These are phyloP conservation scores for Adiantum capillusveneris DNA, from an alignment of 75 land plant genomes.

Conservation along the genomic window DNA sequence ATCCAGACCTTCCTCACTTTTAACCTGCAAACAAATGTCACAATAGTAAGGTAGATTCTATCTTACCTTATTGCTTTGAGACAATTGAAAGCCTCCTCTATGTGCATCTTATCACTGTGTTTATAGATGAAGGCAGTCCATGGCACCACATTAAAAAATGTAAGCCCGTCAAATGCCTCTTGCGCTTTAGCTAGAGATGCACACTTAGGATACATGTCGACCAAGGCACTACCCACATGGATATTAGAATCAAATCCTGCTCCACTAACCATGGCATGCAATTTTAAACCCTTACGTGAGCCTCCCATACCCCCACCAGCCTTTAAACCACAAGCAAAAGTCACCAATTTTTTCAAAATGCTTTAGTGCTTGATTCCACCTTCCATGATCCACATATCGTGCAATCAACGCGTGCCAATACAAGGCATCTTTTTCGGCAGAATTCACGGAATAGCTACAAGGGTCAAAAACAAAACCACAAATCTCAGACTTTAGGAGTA, in stretches of 20 bases:
- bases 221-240: slow-evolving; percentile 14
- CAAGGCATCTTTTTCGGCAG: too few species aligned
- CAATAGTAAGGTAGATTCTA: slow-evolving; percentile 29
- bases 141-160: slow-evolving; percentile 19
- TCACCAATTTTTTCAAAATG: too few species aligned
- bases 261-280: slow-evolving; percentile 7
- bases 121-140: slow-evolving; percentile 54
- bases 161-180: slow-evolving; percentile 12
- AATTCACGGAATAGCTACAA: too few species aligned
- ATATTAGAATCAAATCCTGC: slow-evolving; percentile 5
- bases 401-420: too few species aligned
- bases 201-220: slow-evolving; percentile 24
- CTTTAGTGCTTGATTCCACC: too few species aligned
- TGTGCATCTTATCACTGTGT: slow-evolving; percentile 35
- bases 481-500: too few species aligned
- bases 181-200: slow-evolving; percentile 10
- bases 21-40: slow-evolving; percentile 24
- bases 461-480: too few species aligned
- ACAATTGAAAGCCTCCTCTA: slow-evolving; percentile 28
- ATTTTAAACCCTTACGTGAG: slow-evolving; percentile 6
- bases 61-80: slow-evolving; percentile 21
- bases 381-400: too few species aligned
- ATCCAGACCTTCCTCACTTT: slow-evolving; percentile 34
- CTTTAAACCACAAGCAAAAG: slow-evolving; percentile 8
- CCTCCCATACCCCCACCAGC: slow-evolving; percentile 15